Base-by-base conservation (phyloP, 345 rosid genomes). In the Ailanthus altissimus region DNA sequence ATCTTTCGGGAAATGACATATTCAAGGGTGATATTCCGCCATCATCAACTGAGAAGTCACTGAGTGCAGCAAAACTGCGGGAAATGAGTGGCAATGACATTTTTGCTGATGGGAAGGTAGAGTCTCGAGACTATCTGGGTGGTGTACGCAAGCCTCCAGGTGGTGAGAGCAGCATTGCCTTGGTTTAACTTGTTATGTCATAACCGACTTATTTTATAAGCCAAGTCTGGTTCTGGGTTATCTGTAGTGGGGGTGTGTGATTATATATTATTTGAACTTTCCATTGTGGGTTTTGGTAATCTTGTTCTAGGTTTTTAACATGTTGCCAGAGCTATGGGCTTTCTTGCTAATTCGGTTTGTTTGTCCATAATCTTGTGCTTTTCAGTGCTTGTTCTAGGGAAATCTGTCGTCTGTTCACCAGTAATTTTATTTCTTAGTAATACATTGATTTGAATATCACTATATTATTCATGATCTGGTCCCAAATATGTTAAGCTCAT, bases 71-170 rank as follows among this genome's bases (percentile, higher is more conserved):
- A 23, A 95, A 95, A 76, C 78, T 88, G 57, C 86, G 81, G 72
- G 99, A 95, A 88, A 95, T 93, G 75, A 91, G 94, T 2, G 94
- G 98, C 50, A 93, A 78, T 74, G 83, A 93, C 80, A 95, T 95
- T 73, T 95, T 95, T 71, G 90, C 96, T 0, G 99, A 95, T 74
- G 99, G 92, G 68, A 95, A 95, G 90, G 92, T 58, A 8, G 94
- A 93, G 84, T 84, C 91, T 49, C 86, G 97, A 75, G 99, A 95
- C 88, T 93, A 87, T 87, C 78, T 93, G 36, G 98, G 99, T 2
- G 99, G 99, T 0, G 93, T 95, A 15, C 99, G 99, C 80, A 95
- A 93, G 84, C 99, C 99, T 26, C 99, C 99, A 1, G 99, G 99
- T 0, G 99, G 99, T 0, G 97, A 95, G 84, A 90, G 97, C 84